Evolutionary conservation across 1,284 basidiomycete species (phyloP).

Genomic region (Irpex sp.): DNA sequence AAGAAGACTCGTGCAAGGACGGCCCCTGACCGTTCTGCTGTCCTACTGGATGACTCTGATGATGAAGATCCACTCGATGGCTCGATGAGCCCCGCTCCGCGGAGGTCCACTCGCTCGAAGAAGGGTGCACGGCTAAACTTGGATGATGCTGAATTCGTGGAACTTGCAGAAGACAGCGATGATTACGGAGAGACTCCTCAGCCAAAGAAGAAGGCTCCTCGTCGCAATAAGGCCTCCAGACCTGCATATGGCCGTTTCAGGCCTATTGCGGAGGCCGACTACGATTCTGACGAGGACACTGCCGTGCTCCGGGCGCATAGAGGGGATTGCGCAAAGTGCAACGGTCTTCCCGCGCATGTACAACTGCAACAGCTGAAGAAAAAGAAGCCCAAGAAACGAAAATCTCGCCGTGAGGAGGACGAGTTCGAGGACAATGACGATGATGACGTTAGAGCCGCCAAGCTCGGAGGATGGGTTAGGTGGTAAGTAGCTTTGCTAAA

Average conservation of each 20-base stretch:
- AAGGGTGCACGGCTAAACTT: conserved; percentile 23
- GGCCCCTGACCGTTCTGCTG: conserved; percentile 14
- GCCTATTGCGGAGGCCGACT: conserved; percentile 50
- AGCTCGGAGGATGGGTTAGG: conserved; percentile 80
- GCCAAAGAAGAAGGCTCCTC: conserved; percentile 24
- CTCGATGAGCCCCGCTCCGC: conserved; percentile 1
- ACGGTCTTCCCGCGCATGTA: conserved; percentile 52
- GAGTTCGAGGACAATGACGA: conserved; percentile 49
- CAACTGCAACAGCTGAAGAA: conserved; percentile 35
- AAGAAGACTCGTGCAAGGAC: conserved; percentile 47
- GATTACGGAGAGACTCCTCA: conserved; percentile 13
- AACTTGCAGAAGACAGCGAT: conserved; percentile 26
- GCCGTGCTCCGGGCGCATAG: conserved; percentile 58
- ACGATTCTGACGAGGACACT: conserved; percentile 56
- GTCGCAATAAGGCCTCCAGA: conserved; percentile 39
- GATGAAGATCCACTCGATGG: conserved; percentile 28
- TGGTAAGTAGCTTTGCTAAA: conserved; percentile 48
- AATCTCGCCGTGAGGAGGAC: conserved; percentile 22
- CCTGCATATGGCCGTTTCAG: conserved; percentile 70
- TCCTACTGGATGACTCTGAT: conserved; percentile 36
- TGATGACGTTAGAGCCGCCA: conserved; percentile 49
- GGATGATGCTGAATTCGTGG: conserved; percentile 29
- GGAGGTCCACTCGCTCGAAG: conserved; percentile 24
- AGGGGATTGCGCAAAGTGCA: conserved; percentile 68
- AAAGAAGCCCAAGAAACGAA: conserved; percentile 35